Evolutionary conservation across 2,329 filamentous ascomycete genomes (phyloP), one percentile per base, ranked within the genome.

Genomic region (Pseudogymnoascus sp.): DNA sequence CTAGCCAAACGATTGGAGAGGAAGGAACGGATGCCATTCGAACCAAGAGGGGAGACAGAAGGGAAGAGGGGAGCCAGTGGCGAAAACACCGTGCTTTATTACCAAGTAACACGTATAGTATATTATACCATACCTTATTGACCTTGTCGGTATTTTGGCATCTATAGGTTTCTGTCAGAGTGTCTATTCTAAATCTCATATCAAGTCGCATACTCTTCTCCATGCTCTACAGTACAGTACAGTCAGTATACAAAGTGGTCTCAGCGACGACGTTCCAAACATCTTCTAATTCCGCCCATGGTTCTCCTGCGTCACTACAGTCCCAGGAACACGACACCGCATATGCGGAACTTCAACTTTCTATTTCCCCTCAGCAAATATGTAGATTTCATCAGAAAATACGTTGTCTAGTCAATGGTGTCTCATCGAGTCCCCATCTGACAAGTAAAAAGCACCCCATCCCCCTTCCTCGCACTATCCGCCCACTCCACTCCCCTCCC

Each of bases 351-450:
- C 14, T 31, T 7, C 47, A 54, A 14, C 14, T 31, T 31, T 54
- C 8, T 31, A 54, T 31, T 34, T 54, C 26, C 26, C 26, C 47
- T 18, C 26, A 34, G 47, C 47, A 57, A 57, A 34, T 57, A 57
- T 57, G 26, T 57, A 57, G 26, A 57, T 34, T 57, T 57, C 47
- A 57, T 57, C 29, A 8, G 47, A 57, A 54, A 57, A 57, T 57
- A 57, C 47, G 47, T 57, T 31, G 21, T 18, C 36, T 16, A 23
- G 54, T 45, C 51, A 31, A 57, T 45, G 57, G 5, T 34, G 18
- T 39, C 61, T 18, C 47, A 66, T 67, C 60, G 61, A 63, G 67
- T 64, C 65, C 40, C 63, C 45, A 62, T 57, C 64, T 60, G 47
- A 57, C 26, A 57, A 31, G 47, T 57, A 34, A 59, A 36, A 57